Base-by-base conservation (phyloP, 495 filamentous ascomycete species). In the Chlorociboria aeruginascens region DNA sequence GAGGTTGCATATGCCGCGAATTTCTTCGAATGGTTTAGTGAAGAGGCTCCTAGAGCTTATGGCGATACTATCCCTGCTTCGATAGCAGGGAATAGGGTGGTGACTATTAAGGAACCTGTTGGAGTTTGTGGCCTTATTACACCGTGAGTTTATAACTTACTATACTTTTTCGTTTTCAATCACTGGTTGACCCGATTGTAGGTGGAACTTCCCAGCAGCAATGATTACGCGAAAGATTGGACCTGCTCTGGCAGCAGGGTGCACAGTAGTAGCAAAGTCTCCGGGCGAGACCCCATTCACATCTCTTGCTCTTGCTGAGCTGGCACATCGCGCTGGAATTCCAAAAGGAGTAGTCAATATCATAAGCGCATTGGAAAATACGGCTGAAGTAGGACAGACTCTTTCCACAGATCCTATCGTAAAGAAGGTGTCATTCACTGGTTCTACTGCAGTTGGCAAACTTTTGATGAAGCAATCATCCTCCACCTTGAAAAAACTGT, bases 61-160 rank as follows among this genome's bases (percentile, higher is more conserved):
- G 84, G 85, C 36, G 79, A 83, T 56, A 86, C 83, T 16, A 94
- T 95, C 50, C 78, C 82, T 8, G 69, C 82, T 16, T 74, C 77
- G 8, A 64, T 82, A 6, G 64, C 80, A 0, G 79, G 76, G 0
- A 89, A 88, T 67, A 73, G 86, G n/a, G 71, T 89, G 2, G 73
- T 85, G 29, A 90, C 85, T 0, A 61, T 85, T 17, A 86, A 85
- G 63, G 80, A 96, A 65, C 90, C 92, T 6, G 78, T 97, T 39
- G 92, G 92, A 52, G 90, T 98, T 10, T 93, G 86, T 57, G 90
- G 88, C 10, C 69, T 98, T 31, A 95, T 98, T 61, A 96, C 92
- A 16, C 92, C 92, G 56, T 59, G 49, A 52, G 20, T 65, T 33
- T 13, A n/a, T n/a, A n/a, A n/a, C n/a, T n/a, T n/a, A n/a, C 53